Percentiles rank a stretch among this genome's conserved stretches.
These are phyloP conservation scores for Stentor roeselii DNA, from an alignment of 73 alveolate genomes.

Conservation along the genomic window DNA sequence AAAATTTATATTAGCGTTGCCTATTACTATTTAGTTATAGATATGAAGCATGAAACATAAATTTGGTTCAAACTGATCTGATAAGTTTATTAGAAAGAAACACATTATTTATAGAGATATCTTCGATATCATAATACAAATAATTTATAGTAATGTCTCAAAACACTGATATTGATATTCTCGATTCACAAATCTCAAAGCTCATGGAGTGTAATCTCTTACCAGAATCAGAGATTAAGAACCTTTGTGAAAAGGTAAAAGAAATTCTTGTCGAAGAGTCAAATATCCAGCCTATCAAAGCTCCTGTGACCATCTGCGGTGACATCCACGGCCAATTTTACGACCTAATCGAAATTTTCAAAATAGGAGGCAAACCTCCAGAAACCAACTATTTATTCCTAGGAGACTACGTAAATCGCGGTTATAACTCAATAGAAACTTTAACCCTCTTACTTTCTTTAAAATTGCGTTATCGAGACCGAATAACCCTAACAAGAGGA, in stretches of 20 bases:
- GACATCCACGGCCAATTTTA: slow-evolving; percentile 97
- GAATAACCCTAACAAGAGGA: slow-evolving; percentile 82
- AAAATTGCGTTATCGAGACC: slow-evolving; percentile 77
- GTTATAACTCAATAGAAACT: slow-evolving; percentile 84
- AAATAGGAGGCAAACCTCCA: slow-evolving; percentile 77
- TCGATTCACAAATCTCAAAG: slow-evolving; percentile 31
- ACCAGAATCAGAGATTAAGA: slow-evolving; percentile 71
- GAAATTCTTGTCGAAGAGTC: slow-evolving; percentile 66
- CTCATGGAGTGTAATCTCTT: slow-evolving; percentile 62
- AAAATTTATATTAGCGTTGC: no score
- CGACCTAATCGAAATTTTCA: slow-evolving; percentile 85
- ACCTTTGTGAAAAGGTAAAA: slow-evolving; percentile 78
- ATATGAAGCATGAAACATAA: no score
- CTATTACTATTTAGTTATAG: no score
- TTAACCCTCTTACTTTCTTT: slow-evolving; percentile 68
- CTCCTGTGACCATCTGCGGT: slow-evolving; percentile 93
- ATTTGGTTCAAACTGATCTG: no score
- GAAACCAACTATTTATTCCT: slow-evolving; percentile 75
- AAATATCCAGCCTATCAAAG: slow-evolving; percentile 37
- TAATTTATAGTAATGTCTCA: no score
- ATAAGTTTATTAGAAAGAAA: no score
- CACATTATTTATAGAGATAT: no score
- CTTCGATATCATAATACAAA: no score
- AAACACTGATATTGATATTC: slow-evolving; percentile 31
- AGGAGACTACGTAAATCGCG: slow-evolving; percentile 92